These are phyloP conservation scores for Ophidiomyces ophidiicola DNA, from an alignment of 2,329 filamentous ascomycete genomes.

Conservation along the genomic window DNA sequence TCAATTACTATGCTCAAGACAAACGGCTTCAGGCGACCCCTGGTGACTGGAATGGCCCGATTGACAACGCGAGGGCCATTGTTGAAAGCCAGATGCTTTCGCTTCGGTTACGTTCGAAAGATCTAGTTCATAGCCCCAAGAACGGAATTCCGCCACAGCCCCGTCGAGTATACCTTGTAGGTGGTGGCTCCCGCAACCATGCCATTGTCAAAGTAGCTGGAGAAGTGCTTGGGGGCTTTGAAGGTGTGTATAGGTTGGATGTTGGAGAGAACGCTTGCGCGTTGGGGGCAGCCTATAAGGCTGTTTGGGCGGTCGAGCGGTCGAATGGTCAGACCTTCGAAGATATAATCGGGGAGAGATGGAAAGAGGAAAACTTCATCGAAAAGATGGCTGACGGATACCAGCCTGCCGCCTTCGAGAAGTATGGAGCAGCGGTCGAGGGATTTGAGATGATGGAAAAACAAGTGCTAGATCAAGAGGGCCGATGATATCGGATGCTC, in stretches of 20 bases:
- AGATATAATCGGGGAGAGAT: slow-evolving; percentile 67
- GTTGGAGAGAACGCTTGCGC: slow-evolving; percentile 94
- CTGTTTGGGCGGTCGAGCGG: slow-evolving; percentile 78
- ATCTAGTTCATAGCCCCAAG: slow-evolving; percentile 52
- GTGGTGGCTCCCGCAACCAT: slow-evolving; percentile 77
- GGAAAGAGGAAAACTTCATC: slow-evolving; percentile 74
- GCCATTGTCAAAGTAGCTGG: slow-evolving; percentile 78
- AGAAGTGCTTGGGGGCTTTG: slow-evolving; percentile 74
- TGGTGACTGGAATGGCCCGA: slow-evolving; percentile 43
- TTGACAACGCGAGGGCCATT: slow-evolving; percentile 70
- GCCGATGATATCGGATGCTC: too few species aligned
- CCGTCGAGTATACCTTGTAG: slow-evolving; percentile 82
- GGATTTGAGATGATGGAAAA: slow-evolving; percentile 68
- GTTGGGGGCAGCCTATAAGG: slow-evolving; percentile 87
- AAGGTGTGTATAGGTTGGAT: slow-evolving; percentile 86
- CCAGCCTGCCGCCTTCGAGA: slow-evolving; percentile 57
- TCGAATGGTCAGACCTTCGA: slow-evolving; percentile 64
- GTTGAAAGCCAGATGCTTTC: slow-evolving; percentile 92
- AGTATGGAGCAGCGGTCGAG: slow-evolving; percentile 63
- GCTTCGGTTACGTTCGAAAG: slow-evolving; percentile 70
- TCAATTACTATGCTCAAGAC: slow-evolving; percentile 45
- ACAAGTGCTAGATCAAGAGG: slow-evolving; percentile 43
- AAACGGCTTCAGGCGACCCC: slow-evolving; percentile 43
- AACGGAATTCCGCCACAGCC: slow-evolving; percentile 63
- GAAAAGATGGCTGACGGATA: slow-evolving; percentile 76